Evolutionary conservation across 2,329 filamentous ascomycete genomes (phyloP), one percentile per base, ranked within the genome.

Genomic region (Mollisia scopiformis): DNA sequence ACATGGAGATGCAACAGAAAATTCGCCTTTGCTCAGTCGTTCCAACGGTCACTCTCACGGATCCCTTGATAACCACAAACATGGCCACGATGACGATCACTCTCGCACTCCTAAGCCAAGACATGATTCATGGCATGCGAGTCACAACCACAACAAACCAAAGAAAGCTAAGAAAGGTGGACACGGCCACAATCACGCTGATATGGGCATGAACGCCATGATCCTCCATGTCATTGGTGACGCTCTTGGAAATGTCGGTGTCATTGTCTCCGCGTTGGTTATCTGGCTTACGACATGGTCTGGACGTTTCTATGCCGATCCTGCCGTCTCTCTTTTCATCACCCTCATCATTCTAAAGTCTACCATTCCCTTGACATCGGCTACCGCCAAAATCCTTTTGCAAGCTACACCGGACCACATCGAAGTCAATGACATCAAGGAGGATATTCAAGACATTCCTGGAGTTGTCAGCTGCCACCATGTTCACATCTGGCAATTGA

Each of bases 401-500:
- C 95, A 99, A 77, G 95, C 94, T 2, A 96, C 95, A 0, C 95
- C 95, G 0, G 89, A 93, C 61, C 91, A 94, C 57, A 88, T 99
- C 69, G 88, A 89, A 68, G 86, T 97, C 59, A 89, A 93, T 66
- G 91, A 98, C 62, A 94, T 99, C 75, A 91, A 92, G 67, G 89
- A 94, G 67, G 95, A 99, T 74, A 97, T 99, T 57, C 86, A 93
- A 72, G 79, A 85, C 16, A 86, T 99, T 6, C 89, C 90, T 0
- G 93, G 93, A 43, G 90, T 99, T 51, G 81, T 95, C 63, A 92
- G 90, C 74, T 97, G 93, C 72, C 95, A 99, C 77, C 94, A 99
- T 75, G 84, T 99, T 23, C 95, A 99, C 74, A 93, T 99, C 64
- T 99, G 95, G 95, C 94, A 98, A 76, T 84, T 99, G 33, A 96